A percentile compares a stretch with the other conserved stretches of the same genome.
These are phyloP conservation scores for Clavaria fumosa DNA, from an alignment of 768 basidiomycete species.

Conservation along the genomic window DNA sequence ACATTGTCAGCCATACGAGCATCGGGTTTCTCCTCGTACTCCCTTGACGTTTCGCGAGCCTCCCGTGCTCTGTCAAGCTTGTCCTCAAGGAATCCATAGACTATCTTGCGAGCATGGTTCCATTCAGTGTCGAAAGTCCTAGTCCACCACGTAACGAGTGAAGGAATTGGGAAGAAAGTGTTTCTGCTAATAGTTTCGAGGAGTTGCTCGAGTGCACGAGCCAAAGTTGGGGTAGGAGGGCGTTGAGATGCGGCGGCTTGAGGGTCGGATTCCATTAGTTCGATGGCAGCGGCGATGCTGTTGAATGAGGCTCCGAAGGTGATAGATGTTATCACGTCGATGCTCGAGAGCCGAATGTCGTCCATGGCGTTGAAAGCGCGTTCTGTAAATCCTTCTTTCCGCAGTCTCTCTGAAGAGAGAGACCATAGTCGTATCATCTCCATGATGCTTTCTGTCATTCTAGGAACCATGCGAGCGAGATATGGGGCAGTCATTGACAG, in stretches of 20 bases:
- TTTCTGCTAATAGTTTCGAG: constrained; percentile 5
- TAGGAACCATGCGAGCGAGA: constrained; percentile 8
- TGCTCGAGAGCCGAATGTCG: constrained; percentile 7
- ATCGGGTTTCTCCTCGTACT: not conserved
- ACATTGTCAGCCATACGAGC: too few relatives aligned
- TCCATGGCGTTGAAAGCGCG: constrained; percentile 2
- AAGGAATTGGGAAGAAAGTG: constrained; percentile 1
- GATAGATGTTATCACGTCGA: constrained; percentile 8
- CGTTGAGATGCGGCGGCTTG: not conserved
- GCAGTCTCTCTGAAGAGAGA: constrained; percentile 5
- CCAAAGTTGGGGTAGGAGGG: constrained; percentile 1
- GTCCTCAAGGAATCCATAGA: not conserved
- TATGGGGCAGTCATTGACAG: constrained; percentile 8
- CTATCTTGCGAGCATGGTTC: not conserved
- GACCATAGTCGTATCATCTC: constrained; percentile 8
- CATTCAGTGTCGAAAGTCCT: constrained; percentile 7
- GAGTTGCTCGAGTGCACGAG: constrained; percentile 3
- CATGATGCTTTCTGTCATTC: constrained; percentile 4
- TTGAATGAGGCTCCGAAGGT: constrained; percentile 8
- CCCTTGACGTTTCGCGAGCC: constrained; percentile 1
- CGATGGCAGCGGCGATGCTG: not conserved
- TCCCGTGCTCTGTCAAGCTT: too few relatives aligned
- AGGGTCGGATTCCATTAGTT: constrained; percentile 2
- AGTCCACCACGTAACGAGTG: constrained; percentile 4
- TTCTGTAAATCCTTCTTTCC: too few relatives aligned